Conservation (phyloP, 768 basidiomycete genomes). For the Inosperma sp. region DNA sequence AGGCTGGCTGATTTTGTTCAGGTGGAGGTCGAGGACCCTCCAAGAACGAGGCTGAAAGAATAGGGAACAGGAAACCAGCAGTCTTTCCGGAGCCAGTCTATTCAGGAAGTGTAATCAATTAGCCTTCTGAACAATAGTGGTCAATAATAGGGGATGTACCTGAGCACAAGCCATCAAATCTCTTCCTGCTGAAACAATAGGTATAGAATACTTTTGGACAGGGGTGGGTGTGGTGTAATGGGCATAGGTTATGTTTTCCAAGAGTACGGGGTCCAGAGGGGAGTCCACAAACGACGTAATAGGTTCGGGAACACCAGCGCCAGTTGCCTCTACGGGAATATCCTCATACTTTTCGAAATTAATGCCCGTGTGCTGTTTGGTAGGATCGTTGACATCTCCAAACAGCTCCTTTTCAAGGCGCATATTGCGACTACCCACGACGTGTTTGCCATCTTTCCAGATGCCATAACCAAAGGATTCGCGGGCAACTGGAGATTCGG, state of each 20-base stretch:
- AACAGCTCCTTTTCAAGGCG: conserved; percentile 96
- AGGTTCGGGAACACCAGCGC: conserved; percentile 94
- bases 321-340: conserved; percentile 98
- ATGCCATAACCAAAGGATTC: conserved; percentile 60
- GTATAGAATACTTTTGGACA: conserved; percentile 99
- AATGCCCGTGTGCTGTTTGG: conserved; percentile 93
- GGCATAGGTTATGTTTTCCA: conserved; percentile 92
- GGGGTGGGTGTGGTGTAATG: conserved; percentile 95
- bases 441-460: conserved; percentile 89
- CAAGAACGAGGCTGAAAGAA: conserved; percentile 87
- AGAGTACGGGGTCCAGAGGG: conserved; percentile 86
- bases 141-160: conserved; percentile 38
- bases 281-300: conserved; percentile 81
- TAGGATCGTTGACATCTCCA: conserved; percentile 80
- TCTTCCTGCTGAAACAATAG: conserved; percentile 86
- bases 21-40: conserved; percentile 76
- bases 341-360: conserved; percentile 99
- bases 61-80: conserved; percentile 98
- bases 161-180: conserved; percentile 96
- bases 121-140: conserved; percentile 17
- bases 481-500: conserved; percentile 40
- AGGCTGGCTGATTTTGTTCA: conserved; percentile 45
- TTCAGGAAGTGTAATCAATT: conserved; percentile 11
- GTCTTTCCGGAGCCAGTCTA: conserved; percentile 99
- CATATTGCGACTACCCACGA: conserved; percentile 76